phyloP scores from a whole-genome alignment of 2,329 filamentous ascomycete genomes.

The Corniculantispora saksenae region DNA sequence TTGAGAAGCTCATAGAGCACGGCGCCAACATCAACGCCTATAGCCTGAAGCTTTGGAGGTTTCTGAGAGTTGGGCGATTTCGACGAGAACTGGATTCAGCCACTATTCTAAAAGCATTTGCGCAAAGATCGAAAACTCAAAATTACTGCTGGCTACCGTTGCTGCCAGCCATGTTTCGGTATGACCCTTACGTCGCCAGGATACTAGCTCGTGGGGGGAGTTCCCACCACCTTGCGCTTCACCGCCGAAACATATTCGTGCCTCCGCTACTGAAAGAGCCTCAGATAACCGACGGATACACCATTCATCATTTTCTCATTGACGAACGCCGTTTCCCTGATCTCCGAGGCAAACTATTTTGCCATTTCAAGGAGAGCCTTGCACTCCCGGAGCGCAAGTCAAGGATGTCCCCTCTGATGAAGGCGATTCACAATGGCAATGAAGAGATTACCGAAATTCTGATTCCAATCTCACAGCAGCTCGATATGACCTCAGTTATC shows the following conservation, averaged over 20 bases:
- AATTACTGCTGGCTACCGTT: not conserved
- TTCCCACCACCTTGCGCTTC: not conserved
- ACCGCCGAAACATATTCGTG: not conserved
- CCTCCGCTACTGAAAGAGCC: not conserved
- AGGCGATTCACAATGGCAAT: not conserved
- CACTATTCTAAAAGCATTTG: not conserved
- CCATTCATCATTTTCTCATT: not conserved
- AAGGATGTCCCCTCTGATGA: not conserved
- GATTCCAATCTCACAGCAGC: not conserved
- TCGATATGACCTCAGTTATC: not conserved
- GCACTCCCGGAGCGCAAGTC: not conserved
- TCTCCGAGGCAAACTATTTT: not conserved
- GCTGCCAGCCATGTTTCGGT: constrained; percentile 4
- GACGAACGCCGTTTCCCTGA: not conserved
- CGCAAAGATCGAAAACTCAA: not conserved
- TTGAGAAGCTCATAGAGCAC: not conserved
- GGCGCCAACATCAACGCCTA: not conserved
- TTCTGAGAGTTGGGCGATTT: not conserved
- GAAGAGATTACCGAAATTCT: not conserved
- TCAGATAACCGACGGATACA: not conserved
- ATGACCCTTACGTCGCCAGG: not conserved
- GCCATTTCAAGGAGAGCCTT: not conserved
- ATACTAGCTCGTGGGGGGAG: not conserved
- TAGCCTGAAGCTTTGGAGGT: constrained; percentile 1
- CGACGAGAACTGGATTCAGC: not conserved